Evolutionary conservation across 192 early-diverging fungal genomes (phyloP).

Genomic region (Coemansia sp.): DNA sequence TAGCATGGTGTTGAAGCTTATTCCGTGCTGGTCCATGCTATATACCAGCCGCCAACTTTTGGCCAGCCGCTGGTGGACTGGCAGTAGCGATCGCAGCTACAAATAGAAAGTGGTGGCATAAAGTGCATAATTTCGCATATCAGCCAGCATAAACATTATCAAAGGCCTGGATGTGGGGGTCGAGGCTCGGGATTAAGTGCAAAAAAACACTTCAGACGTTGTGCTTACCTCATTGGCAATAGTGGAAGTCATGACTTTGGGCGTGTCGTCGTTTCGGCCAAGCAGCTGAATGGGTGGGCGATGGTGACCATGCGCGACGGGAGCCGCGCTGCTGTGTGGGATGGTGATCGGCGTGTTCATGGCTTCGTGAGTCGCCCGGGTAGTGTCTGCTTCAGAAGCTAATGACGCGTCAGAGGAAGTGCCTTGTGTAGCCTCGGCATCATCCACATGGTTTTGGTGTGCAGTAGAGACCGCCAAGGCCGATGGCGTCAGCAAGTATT

Average conservation of each 20-base stretch:
- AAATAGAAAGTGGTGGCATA: neutral
- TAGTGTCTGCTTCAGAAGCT: constrained; percentile 3
- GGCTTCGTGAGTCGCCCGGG: constrained; percentile 25
- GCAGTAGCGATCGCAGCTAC: constrained; percentile 78
- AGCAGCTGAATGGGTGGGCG: constrained; percentile 34
- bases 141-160: neutral
- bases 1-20: constrained; percentile 83
- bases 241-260: constrained; percentile 43
- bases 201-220: neutral
- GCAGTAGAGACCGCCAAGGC: neutral
- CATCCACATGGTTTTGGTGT: neutral
- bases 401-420: neutral
- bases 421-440: neutral
- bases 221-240: constrained; percentile 28
- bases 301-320: neutral
- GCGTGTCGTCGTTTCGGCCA: constrained; percentile 30
- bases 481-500: neutral
- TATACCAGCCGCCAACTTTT: constrained; percentile 82
- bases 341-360: constrained; percentile 26
- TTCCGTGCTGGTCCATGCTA: constrained; percentile 92
- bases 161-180: neutral
- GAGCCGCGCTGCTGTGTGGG: constrained; percentile 2
- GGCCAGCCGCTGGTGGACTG: constrained; percentile 74
- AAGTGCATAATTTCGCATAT: neutral
- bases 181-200: neutral